A percentile compares a stretch with the other conserved stretches of the same genome.
Evolutionary conservation across 1,139 yeast species (phyloP).

Genomic region (Geotrichum klebahnii): DNA sequence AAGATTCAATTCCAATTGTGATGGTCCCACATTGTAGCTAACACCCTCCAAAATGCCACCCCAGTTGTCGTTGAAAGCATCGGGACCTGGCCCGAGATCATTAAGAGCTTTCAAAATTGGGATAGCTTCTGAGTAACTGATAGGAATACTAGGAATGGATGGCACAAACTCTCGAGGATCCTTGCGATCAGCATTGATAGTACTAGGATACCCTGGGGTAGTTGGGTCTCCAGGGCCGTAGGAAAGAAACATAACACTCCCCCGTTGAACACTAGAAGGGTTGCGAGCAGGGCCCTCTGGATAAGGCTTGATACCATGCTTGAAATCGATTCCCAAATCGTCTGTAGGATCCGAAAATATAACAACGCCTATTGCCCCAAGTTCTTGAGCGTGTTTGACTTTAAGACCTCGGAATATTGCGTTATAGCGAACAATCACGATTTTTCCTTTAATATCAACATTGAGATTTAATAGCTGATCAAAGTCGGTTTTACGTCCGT

Average conservation of each 20-base stretch:
- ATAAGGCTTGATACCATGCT: slow-evolving; percentile 53
- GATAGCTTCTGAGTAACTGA: slow-evolving; percentile 53
- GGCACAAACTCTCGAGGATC: slow-evolving; percentile 54
- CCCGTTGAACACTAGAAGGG: slow-evolving; percentile 72
- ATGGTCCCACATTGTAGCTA: slow-evolving; percentile 61
- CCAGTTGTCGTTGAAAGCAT: slow-evolving; percentile 43
- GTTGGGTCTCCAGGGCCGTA: slow-evolving; percentile 85
- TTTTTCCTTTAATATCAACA: slow-evolving; percentile 49
- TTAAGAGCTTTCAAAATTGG: slow-evolving; percentile 54
- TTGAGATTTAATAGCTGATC: slow-evolving; percentile 45
- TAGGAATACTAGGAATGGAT: slow-evolving; percentile 58
- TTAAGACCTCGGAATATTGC: slow-evolving; percentile 60
- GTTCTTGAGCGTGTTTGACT: slow-evolving; percentile 62
- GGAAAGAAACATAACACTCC: slow-evolving; percentile 75
- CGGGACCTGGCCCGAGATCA: slow-evolving; percentile 49
- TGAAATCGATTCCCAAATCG: slow-evolving; percentile 49
- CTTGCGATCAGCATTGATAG: slow-evolving; percentile 45
- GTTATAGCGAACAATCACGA: slow-evolving; percentile 61
- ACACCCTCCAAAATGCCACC: slow-evolving; percentile 47
- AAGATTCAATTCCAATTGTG: slow-evolving; percentile 49
- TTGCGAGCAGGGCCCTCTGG: slow-evolving; percentile 69
- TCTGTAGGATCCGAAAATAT: slow-evolving; percentile 66
- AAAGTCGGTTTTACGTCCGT: slow-evolving; percentile 57
- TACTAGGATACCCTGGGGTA: slow-evolving; percentile 77
- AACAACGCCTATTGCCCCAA: slow-evolving; percentile 57